Base-by-base conservation (phyloP, 2,329 filamentous ascomycete genomes). In the Colletotrichum tropicicola region DNA sequence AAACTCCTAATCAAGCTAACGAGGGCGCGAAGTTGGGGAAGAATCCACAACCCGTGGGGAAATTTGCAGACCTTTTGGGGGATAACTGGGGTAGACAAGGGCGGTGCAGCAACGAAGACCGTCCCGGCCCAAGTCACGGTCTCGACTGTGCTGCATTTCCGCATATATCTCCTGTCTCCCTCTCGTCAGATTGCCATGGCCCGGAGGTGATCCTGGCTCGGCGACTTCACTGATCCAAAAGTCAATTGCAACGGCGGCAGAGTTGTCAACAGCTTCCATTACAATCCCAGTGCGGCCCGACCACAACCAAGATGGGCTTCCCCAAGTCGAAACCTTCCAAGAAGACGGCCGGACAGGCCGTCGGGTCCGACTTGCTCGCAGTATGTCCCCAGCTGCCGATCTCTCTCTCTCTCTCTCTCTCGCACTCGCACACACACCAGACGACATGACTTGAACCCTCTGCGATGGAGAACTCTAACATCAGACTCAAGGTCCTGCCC, bases 401-500 rank as follows among this genome's bases (percentile, higher is more conserved):
- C 3, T 27, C 10, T 15, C 6, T 19, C n/a, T 2, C 2, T 4
- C 37, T 17, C n/a, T 41, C 2, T 15, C 28, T 63, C 25, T 28
- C n/a, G n/a, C n/a, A n/a, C n/a, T n/a, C n/a, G n/a, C n/a, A n/a
- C n/a, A n/a, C n/a, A n/a, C n/a, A n/a, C n/a, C n/a, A n/a, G n/a
- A n/a, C n/a, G n/a, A n/a, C n/a, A n/a, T n/a, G n/a, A n/a, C n/a
- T n/a, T n/a, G n/a, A n/a, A n/a, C n/a, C n/a, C n/a, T n/a, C n/a
- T n/a, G 27, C 15, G 4, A 37, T 4, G 25, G 45, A 10, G 7
- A 37, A 49, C 35, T 65, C 58, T 58, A 35, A 53, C 58, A 47
- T 45, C 27, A 6, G 7, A 13, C 39, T 45, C 49, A 35, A 74
- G 71, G 72, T 83, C 7, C 72, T 84, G 5, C 82, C 82, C n/a